A percentile compares a stretch with the other conserved stretches of the same genome.
These are phyloP conservation scores for Saccharomycopsis sp. DNA, from an alignment of 805 yeast genomes.

Conservation along the genomic window DNA sequence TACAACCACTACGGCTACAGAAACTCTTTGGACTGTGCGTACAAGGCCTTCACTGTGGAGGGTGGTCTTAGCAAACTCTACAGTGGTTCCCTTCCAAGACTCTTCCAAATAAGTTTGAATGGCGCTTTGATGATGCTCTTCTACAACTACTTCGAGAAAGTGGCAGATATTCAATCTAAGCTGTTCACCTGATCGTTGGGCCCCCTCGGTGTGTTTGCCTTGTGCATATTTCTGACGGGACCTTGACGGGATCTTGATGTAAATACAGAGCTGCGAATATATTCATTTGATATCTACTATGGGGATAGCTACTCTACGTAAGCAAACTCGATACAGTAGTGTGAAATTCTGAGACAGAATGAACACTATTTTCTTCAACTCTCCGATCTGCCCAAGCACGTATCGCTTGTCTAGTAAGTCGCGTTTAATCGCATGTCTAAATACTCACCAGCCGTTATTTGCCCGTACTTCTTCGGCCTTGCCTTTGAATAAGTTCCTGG, in stretches of 20 bases:
- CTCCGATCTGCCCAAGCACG: too few species aligned
- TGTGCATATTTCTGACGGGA: too few species aligned
- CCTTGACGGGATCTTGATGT: too few species aligned
- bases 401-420: too few species aligned
- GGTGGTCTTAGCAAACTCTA: constrained; percentile 40
- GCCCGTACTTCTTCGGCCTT: constrained; percentile 26
- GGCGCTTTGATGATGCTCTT: constrained; percentile 33
- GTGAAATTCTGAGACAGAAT: too few species aligned
- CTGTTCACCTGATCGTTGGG: not conserved
- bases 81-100: constrained; percentile 60
- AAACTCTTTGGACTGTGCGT: constrained; percentile 54
- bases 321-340: too few species aligned
- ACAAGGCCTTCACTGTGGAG: constrained; percentile 41
- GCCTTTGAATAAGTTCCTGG: constrained; percentile 24
- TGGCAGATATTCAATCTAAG: not conserved
- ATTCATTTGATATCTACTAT: too few species aligned
- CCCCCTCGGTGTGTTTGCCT: too few species aligned
- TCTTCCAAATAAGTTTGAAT: constrained; percentile 60
- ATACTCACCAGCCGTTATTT: constrained; percentile 26
- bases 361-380: too few species aligned
- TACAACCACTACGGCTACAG: constrained; percentile 40
- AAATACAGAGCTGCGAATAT: too few species aligned
- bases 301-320: too few species aligned
- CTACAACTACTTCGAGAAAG: constrained; percentile 16
- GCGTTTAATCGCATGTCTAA: constrained; percentile 23